A percentile compares a stretch with the other conserved stretches of the same genome.
Conservation (phyloP, 2,329 filamentous ascomycete species). For the Fusarium fujikuroi region DNA sequence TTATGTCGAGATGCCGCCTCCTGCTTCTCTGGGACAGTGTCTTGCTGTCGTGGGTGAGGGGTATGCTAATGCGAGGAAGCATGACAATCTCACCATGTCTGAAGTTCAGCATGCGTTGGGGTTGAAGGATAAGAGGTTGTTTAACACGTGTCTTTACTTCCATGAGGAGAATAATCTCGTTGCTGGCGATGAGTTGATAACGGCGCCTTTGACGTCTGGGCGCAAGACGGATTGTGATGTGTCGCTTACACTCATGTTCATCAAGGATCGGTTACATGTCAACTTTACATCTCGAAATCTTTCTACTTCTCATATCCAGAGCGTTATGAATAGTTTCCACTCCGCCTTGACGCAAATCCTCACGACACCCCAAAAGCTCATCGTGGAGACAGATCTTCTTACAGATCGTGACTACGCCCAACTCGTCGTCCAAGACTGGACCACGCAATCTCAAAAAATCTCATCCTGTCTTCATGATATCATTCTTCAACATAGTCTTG, state of each 20-base stretch:
- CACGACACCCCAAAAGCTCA: constrained; percentile 51
- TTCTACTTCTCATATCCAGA: constrained; percentile 56
- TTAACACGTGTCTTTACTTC: constrained; percentile 63
- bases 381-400: constrained; percentile 63
- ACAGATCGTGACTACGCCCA: constrained; percentile 66
- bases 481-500: constrained; percentile 54
- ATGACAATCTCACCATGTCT: constrained; percentile 58
- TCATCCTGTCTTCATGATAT: constrained; percentile 58
- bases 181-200: not conserved
- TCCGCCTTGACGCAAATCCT: constrained; percentile 61
- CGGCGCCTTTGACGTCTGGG: constrained; percentile 33
- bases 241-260: constrained; percentile 57
- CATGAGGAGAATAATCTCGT: constrained; percentile 50
- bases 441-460: constrained; percentile 52
- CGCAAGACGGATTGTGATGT: constrained; percentile 60
- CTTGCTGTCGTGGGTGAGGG: constrained; percentile 49
- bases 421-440: constrained; percentile 62
- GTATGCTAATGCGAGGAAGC: constrained; percentile 36
- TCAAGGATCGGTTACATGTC: constrained; percentile 53
- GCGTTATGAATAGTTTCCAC: constrained; percentile 64
- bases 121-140: constrained; percentile 55
- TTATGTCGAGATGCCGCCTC: constrained; percentile 46
- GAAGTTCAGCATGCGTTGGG: constrained; percentile 60
- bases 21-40: constrained; percentile 47
- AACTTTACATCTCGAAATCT: constrained; percentile 59